Evolutionary conservation across 352 stramenopile genomes (phyloP).

Genomic region (Globisporangium emineosum): DNA sequence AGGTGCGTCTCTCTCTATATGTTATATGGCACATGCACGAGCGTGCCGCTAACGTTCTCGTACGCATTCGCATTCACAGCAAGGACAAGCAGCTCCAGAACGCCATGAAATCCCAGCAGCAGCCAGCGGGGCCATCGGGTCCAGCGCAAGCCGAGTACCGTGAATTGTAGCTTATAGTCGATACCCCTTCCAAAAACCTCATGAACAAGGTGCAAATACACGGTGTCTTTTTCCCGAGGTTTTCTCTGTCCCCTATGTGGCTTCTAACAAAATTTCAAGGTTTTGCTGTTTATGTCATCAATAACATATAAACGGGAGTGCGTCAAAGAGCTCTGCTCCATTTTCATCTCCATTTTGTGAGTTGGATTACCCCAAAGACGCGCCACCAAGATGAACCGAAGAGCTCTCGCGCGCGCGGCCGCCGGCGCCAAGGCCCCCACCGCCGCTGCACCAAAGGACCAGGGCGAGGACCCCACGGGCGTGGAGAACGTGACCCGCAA

Average conservation of each 20-base stretch:
- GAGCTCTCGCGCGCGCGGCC: constrained; percentile 58
- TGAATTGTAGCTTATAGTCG: constrained; percentile 44
- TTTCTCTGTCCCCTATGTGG: not conserved
- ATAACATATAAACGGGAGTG: not conserved
- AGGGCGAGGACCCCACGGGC: constrained; percentile 34
- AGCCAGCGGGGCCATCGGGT: constrained; percentile 22
- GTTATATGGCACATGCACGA: not conserved
- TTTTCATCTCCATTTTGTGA: constrained; percentile 1
- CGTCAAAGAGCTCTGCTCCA: not conserved
- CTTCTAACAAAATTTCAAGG: not conserved
- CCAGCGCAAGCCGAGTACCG: constrained; percentile 77
- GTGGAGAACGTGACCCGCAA: constrained; percentile 81
- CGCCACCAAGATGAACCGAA: constrained; percentile 57
- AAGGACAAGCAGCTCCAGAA: constrained; percentile 85
- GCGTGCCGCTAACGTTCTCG: not conserved
- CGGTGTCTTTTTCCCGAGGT: not conserved
- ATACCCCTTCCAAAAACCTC: constrained; percentile 1
- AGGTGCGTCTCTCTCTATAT: constrained; percentile 31
- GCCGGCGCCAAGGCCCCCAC: constrained; percentile 18
- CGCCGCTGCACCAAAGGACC: not conserved
- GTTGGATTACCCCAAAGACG: not conserved
- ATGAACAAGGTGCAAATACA: not conserved
- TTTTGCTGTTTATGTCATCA: too few relatives aligned
- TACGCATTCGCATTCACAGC: constrained; percentile 23
- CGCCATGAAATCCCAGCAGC: constrained; percentile 67